Evolutionary conservation across 208 protist genomes (phyloP), one percentile per base, ranked within the genome.

Genomic region (Leishmania gerbilli): DNA sequence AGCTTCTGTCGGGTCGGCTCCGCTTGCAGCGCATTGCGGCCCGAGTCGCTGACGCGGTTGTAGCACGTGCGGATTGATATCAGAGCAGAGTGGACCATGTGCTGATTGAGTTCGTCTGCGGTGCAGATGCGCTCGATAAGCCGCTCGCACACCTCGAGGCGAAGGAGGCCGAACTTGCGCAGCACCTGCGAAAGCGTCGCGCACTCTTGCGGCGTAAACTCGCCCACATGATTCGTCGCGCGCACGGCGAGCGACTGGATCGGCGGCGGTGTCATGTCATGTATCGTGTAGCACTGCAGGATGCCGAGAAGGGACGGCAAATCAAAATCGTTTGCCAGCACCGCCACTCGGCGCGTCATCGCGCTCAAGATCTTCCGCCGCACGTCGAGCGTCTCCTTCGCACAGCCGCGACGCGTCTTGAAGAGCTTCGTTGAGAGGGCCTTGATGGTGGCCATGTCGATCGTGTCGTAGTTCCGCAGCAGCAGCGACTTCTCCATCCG

Each of bases 301-400:
- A 98, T 90, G 34, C 95, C 93, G 21, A 98, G 88, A 6, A 98
- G 84, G 21, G 93, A 94, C 0, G 95, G 95, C 21, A 98, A 85
- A 72, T 98, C 95, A 79, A 95, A 95, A 64, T 98, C 95, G 79
- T 98, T 98, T 3, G 92, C 95, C 34, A 98, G 85, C n/a, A 91
- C 82, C 7, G 88, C 83, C 21, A 98, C 88, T 31, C 95, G 91
- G 19, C 88, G 89, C 51, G 84, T 84, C 92, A 98, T 95, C 1
- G 93, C 93, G 13, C 65, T 79, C 31, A 98, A 84, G 42, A 98
- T 89, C 77, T 96, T 96, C 17, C 95, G 89, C 4, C 95, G 89
- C 49, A 98, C 84, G 79, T 98, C 93, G 13, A 96, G 79, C 51
- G 95, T 97, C 76, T 98, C 95, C 53, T 85, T 89, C 0, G 92